Percentiles rank a stretch among this genome's conserved stretches.
Evolutionary conservation across 1,284 basidiomycete species (phyloP).

Genomic region (Ceratobasidium sp.): DNA sequence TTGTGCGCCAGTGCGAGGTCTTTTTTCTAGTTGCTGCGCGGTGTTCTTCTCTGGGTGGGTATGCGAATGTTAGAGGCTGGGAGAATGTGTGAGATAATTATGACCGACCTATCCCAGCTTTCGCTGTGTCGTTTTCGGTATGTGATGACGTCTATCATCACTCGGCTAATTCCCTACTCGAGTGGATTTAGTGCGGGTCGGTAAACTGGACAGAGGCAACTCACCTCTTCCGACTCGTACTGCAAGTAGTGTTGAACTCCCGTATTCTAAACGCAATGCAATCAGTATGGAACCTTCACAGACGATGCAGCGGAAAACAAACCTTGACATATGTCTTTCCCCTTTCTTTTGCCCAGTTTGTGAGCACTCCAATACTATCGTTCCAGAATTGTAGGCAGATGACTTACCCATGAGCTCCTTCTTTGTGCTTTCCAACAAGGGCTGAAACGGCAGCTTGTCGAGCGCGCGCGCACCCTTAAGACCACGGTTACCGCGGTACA

Average conservation of each 20-base stretch:
- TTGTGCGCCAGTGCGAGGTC: conserved; percentile 1
- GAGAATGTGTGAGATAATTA: background rate
- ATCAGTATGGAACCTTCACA: background rate
- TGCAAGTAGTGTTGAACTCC: conserved; percentile 2
- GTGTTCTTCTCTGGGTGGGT: background rate
- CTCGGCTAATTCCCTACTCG: background rate
- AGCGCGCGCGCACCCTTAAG: background rate
- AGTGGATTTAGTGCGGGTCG: background rate
- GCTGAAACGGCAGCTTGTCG: background rate
- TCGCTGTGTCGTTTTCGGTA: conserved; percentile 6
- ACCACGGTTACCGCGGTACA: background rate
- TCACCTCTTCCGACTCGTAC: background rate
- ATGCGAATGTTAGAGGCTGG: background rate
- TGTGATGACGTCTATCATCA: conserved; percentile 19
- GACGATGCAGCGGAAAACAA: background rate
- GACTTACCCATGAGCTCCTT: background rate
- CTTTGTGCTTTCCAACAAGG: background rate
- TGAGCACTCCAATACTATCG: background rate
- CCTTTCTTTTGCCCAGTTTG: background rate
- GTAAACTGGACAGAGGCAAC: background rate
- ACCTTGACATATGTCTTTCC: background rate
- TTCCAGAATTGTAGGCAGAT: background rate
- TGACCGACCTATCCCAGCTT: conserved; percentile 1
- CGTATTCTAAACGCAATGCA: background rate
- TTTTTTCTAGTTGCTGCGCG: background rate